These are phyloP conservation scores for Penicillium sp. DNA, from an alignment of 2,329 filamentous ascomycete genomes.

Conservation along the genomic window DNA sequence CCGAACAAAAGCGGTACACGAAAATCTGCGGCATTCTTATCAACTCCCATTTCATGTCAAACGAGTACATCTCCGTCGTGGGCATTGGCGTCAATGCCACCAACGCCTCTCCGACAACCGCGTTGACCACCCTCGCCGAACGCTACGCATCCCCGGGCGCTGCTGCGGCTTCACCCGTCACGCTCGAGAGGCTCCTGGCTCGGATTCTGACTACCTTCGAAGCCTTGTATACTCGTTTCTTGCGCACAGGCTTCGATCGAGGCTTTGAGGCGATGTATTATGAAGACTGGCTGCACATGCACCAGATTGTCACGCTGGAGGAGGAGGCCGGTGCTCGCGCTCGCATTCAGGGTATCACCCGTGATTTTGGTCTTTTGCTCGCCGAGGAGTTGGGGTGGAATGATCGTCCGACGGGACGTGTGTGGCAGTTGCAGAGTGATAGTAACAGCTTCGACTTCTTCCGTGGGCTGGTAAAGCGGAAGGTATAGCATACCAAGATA, in stretches of 20 bases:
- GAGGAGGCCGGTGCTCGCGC: slow-evolving; percentile 72
- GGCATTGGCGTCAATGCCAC: slow-evolving; percentile 84
- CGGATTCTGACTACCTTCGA: slow-evolving; percentile 76
- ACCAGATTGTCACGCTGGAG: slow-evolving; percentile 73
- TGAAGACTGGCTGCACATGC: slow-evolving; percentile 77
- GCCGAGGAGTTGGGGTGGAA: slow-evolving; percentile 77
- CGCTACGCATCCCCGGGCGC: slow-evolving; percentile 39
- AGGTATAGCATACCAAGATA: slow-evolving; percentile 50
- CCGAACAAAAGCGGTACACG: slow-evolving; percentile 57
- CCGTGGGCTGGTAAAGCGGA: slow-evolving; percentile 78
- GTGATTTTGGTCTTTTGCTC: slow-evolving; percentile 83
- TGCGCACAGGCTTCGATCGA: slow-evolving; percentile 68
- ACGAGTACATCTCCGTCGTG: slow-evolving; percentile 78
- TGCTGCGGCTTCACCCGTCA: slow-evolving; percentile 63
- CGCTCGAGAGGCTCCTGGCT: slow-evolving; percentile 76
- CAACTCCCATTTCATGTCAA: slow-evolving; percentile 75
- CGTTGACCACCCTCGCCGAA: slow-evolving; percentile 68
- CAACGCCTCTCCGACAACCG: slow-evolving; percentile 83
- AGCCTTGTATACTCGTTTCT: slow-evolving; percentile 70
- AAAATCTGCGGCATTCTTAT: slow-evolving; percentile 94
- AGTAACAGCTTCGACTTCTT: slow-evolving; percentile 99
- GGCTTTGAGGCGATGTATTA: slow-evolving; percentile 77
- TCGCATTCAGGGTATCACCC: slow-evolving; percentile 78
- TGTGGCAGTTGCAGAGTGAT: slow-evolving; percentile 87
- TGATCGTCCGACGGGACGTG: slow-evolving; percentile 70